phyloP scores from a whole-genome alignment of 2,329 filamentous ascomycete species.

The Fusarium veterinarium region DNA sequence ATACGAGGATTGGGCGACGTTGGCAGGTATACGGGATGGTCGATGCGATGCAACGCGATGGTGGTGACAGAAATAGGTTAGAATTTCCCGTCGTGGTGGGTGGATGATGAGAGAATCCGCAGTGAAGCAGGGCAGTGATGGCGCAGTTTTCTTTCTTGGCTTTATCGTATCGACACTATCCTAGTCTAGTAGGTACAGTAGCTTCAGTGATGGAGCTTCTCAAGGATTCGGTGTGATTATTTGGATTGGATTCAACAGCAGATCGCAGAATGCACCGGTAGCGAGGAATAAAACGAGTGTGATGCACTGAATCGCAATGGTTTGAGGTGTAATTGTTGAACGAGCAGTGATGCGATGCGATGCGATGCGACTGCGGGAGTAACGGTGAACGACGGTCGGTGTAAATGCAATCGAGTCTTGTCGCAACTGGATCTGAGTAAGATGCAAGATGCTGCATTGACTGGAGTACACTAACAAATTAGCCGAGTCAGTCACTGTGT shows the following conservation, averaged over 20 bases:
- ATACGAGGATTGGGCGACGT: slow-evolving; percentile 18
- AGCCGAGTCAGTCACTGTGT: slow-evolving; percentile 11
- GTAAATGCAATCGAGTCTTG: slow-evolving; percentile 20
- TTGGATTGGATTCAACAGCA: neutral
- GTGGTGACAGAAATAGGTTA: slow-evolving; percentile 18
- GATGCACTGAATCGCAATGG: neutral
- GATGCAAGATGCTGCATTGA: slow-evolving; percentile 5
- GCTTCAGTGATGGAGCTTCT: slow-evolving; percentile 14
- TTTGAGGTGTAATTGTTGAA: slow-evolving; percentile 2
- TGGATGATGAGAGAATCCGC: slow-evolving; percentile 27
- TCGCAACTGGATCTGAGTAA: slow-evolving; percentile 22
- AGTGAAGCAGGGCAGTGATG: slow-evolving; percentile 26
- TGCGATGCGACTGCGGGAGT: slow-evolving; percentile 23
- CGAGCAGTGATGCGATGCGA: slow-evolving; percentile 12
- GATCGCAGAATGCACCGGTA: neutral
- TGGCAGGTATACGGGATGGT: slow-evolving; percentile 10
- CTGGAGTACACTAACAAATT: slow-evolving; percentile 12
- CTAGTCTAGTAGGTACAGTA: slow-evolving; percentile 20
- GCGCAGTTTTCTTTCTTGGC: slow-evolving; percentile 23
- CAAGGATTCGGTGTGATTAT: slow-evolving; percentile 20
- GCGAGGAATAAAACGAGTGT: neutral
- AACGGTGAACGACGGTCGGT: slow-evolving; percentile 10
- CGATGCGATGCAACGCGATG: slow-evolving; percentile 1
- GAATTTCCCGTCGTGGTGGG: slow-evolving; percentile 10
- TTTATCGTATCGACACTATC: slow-evolving; percentile 14